A percentile compares a stretch with the other conserved stretches of the same genome.
Evolutionary conservation across 139 green algal species (phyloP).

Genomic region (Chlamydomonas incerta): DNA sequence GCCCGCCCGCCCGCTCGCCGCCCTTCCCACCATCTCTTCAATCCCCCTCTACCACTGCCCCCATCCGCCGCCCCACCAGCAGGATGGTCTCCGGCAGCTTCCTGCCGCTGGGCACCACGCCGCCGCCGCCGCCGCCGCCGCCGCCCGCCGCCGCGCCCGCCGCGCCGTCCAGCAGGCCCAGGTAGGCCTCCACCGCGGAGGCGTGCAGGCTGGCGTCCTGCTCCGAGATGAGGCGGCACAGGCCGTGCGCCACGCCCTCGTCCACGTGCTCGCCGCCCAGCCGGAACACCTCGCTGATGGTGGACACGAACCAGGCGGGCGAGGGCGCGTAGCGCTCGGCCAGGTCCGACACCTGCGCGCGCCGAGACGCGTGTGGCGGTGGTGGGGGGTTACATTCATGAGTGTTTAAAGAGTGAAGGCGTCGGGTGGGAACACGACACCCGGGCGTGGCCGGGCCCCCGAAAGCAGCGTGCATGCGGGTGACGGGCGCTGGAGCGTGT

Average conservation of each 20-base stretch:
- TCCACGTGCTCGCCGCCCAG: constrained; percentile 87
- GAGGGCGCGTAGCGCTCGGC: constrained; percentile 92
- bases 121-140: neutral
- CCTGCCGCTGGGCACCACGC: neutral
- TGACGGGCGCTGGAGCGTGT: too few relatives aligned
- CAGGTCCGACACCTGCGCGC: constrained; percentile 73
- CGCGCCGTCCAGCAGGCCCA: constrained; percentile 60
- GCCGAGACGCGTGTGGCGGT: too few relatives aligned
- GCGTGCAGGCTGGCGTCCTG: constrained; percentile 66
- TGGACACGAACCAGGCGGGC: constrained; percentile 92
- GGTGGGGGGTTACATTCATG: too few relatives aligned
- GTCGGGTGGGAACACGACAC: too few relatives aligned
- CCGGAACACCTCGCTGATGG: constrained; percentile 90
- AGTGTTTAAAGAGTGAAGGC: too few relatives aligned
- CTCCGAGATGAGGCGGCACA: constrained; percentile 92
- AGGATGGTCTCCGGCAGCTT: constrained; percentile 80
- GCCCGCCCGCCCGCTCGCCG: too few relatives aligned
- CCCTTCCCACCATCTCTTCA: neutral
- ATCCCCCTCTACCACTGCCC: too few relatives aligned
- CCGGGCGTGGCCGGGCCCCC: too few relatives aligned
- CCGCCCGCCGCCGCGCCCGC: neutral
- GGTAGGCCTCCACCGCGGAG: constrained; percentile 72
- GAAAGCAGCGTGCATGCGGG: too few relatives aligned
- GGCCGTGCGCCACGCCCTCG: constrained; percentile 75
- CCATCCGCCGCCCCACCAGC: constrained; percentile 49